Base-by-base conservation (phyloP, 345 rosid species). In the Gossypium mustelinum region DNA sequence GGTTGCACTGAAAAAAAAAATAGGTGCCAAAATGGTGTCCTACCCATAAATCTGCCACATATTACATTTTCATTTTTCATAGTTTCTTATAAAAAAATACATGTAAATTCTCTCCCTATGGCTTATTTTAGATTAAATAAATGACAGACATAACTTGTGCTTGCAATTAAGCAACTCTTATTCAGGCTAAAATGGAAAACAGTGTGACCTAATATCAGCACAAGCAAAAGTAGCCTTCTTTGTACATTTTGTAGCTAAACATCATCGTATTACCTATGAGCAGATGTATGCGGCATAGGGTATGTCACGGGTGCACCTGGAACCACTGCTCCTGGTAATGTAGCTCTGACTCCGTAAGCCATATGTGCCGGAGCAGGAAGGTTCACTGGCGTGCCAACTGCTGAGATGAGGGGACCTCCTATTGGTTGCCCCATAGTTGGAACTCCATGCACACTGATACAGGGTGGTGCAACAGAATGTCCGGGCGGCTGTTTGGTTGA, bases 331-430 rank as follows among this genome's bases (percentile, higher is more conserved):
- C 88, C 91, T n/a, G 90, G 86, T 18, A 87, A 85, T 9, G 92
- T 87, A 60, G 87, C 87, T 82, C 93, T 80, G 55, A 89, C 89
- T n/a, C 97, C 95, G 50, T 81, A 92, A 50, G 92, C 87, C 84
- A 94, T 83, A 83, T 88, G 97, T 70, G 88, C 78, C 47, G 92
- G 85, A 41, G 86, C 75, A 13, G 97, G 83, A 77, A 94, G 94
- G 79, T 85, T 94, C 82, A 92, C 94, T 0, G 97, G 97, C 14
- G 97, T 94, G 69, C 98, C 98, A 45, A 94, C 94, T 25, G 97
- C 94, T 56, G 98, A 86, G 4, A 88, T 91, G 63, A 92, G 79
- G 47, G 92, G 90, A 29, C 98, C 92, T 75, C 88, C 90, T 55
- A 94, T 80, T 3, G 97, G 97, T 72, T 92, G 98, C 71, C 95